A percentile compares a stretch with the other conserved stretches of the same genome.
phyloP scores from a whole-genome alignment of 2,329 filamentous ascomycete genomes.

The Fusarium subglutinans region DNA sequence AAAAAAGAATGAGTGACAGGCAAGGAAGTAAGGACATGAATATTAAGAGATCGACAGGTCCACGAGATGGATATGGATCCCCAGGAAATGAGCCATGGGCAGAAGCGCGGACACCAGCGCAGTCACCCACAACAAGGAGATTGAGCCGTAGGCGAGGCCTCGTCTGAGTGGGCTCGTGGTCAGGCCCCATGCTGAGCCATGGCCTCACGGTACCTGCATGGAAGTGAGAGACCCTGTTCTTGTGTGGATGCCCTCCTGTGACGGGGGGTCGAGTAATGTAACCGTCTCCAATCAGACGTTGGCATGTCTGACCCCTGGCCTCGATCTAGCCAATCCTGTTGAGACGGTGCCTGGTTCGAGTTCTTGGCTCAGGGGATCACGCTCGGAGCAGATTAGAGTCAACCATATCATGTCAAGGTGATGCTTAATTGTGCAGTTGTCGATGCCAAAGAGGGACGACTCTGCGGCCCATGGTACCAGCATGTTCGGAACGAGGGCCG shows the following conservation, averaged over 20 bases:
- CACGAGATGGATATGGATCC: conserved; percentile 37
- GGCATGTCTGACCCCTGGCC: conserved; percentile 34
- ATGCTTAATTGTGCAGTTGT: conserved; percentile 20
- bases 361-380: conserved; percentile 26
- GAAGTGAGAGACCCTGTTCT: conserved; percentile 22
- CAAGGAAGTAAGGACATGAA: conserved; percentile 27
- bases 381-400: conserved; percentile 35
- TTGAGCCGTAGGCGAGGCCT: conserved; percentile 35
- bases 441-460: conserved; percentile 8
- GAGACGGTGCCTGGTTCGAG: conserved; percentile 24
- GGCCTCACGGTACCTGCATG: conserved; percentile 23
- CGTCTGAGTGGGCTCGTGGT: conserved; percentile 24
- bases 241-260: conserved; percentile 30
- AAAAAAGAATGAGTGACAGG: conserved; percentile 30
- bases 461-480: conserved; percentile 15
- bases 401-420: conserved; percentile 20
- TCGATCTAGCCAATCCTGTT: conserved; percentile 35
- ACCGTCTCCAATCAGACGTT: conserved; percentile 41
- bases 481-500: conserved; percentile 26
- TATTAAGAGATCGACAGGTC: conserved; percentile 41
- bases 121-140: conserved; percentile 30
- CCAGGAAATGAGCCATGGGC: conserved; percentile 41
- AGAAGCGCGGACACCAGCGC: conserved; percentile 36
- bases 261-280: conserved; percentile 34
- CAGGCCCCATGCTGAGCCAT: conserved; percentile 21